Base-by-base conservation (phyloP, 2,329 filamentous ascomycete genomes). In the Pyrenochaeta sp. region DNA sequence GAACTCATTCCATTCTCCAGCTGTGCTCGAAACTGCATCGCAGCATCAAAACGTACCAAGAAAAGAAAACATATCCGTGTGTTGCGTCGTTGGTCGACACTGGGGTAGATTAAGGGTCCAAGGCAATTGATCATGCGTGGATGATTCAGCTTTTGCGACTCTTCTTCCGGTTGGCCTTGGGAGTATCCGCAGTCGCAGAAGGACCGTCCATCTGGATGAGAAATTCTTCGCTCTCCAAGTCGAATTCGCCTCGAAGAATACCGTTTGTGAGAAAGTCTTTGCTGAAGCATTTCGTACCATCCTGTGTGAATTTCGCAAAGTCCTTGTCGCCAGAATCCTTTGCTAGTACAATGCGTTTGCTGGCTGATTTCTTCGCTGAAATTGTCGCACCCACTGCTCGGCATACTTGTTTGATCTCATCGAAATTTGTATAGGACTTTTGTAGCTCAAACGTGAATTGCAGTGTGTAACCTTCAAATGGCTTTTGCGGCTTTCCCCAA, bases 391-490 rank as follows among this genome's bases (percentile, higher is more conserved):
- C 76, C 6, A 68, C 68, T 4, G 66, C 63, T 22, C 60, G 62
- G 14, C 62, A 67, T 1, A 78, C 63, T 4, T 64, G 52, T 22
- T 71, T 61, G 4, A 79, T 65, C n/a, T 74, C 70, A 1, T 52
- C 41, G 48, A 73, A 77, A 3, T 37, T 51, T 19, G 50, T 44
- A 44, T 69, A 67, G 3, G 61, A 14, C 56, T 59, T 24, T 67
- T 67, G 11, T 75, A 60, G 2, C 67, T 58, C 7, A 67, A 67
- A 20, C 0, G 78, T 80, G 59, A 80, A 74, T 54, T 77, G 81
- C 18, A 81, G 65, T 6, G 69, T 74, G 51, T 75, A 77, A 45
- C 75, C 75, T 1, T 67, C 44, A 58, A 84, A 82, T 41, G 76
- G 48, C 7, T 39, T 75, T 29, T 69, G 64, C 2, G 74, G 65